These are phyloP conservation scores for Crinitomyces ghanaensis DNA, from an alignment of 805 yeast genomes.

Conservation along the genomic window DNA sequence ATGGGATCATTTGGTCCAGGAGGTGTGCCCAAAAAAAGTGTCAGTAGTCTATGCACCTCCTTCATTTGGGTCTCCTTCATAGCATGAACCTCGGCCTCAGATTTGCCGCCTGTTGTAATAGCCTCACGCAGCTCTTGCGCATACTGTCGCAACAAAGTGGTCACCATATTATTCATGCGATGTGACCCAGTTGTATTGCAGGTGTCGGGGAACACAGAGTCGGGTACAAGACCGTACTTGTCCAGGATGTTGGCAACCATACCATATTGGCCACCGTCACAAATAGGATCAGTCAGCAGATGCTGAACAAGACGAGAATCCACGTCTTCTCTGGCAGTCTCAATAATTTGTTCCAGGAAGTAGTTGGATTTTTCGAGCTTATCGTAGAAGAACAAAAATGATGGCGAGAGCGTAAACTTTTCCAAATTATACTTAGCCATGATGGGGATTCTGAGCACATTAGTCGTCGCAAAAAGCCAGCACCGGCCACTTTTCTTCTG, in stretches of 20 bases:
- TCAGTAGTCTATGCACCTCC: slow-evolving; percentile 52
- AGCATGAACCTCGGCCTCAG: slow-evolving; percentile 25
- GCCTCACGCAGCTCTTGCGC: slow-evolving; percentile 57
- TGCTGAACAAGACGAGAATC: slow-evolving; percentile 63
- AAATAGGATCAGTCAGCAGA: slow-evolving; percentile 51
- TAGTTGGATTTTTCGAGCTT: slow-evolving; percentile 76
- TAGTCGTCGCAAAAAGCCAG: slow-evolving; percentile 81
- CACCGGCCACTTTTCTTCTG: slow-evolving; percentile 74
- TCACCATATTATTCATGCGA: slow-evolving; percentile 48
- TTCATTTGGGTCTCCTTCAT: slow-evolving; percentile 40
- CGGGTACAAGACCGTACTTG: slow-evolving; percentile 76
- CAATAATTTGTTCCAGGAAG: slow-evolving; percentile 65
- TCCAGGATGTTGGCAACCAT: slow-evolving; percentile 68
- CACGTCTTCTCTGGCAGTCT: slow-evolving; percentile 52
- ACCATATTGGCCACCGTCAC: slow-evolving; percentile 84
- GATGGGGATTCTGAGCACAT: slow-evolving; percentile 53
- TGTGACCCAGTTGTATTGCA: slow-evolving; percentile 41
- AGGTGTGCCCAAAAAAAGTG: slow-evolving; percentile 66
- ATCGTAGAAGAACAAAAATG: slow-evolving; percentile 73
- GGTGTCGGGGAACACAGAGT: slow-evolving; percentile 60
- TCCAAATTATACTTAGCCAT: slow-evolving; percentile 52
- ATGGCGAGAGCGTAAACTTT: slow-evolving; percentile 64
- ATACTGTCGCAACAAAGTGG: slow-evolving; percentile 64
- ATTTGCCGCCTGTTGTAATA: slow-evolving; percentile 29
- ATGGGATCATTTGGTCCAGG: slow-evolving; percentile 60